Evolutionary conservation across 306 rosid species (phyloP).

Genomic region (Trifolium fragiferum): DNA sequence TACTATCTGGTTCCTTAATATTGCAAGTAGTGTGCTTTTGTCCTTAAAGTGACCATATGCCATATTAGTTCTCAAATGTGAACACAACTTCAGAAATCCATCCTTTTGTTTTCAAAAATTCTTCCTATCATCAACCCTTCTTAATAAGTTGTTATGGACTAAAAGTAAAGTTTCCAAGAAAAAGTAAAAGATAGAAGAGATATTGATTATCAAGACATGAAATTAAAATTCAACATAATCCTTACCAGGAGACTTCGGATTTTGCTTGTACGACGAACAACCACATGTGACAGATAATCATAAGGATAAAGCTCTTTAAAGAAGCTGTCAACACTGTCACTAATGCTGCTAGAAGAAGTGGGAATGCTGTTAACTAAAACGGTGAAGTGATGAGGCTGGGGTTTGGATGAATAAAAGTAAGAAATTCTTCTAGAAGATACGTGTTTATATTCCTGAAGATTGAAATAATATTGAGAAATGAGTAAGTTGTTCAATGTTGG

Average conservation of each 20-base stretch:
- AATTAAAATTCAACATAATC: slow-evolving; percentile 27
- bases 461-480: slow-evolving; percentile 35
- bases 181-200: background rate
- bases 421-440: slow-evolving; percentile 73
- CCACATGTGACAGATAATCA: slow-evolving; percentile 74
- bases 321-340: slow-evolving; percentile 69
- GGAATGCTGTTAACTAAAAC: slow-evolving; percentile 83
- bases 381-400: slow-evolving; percentile 91
- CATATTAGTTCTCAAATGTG: too few relatives aligned
- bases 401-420: slow-evolving; percentile 79
- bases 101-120: too few relatives aligned
- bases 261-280: slow-evolving; percentile 68
- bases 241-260: slow-evolving; percentile 75
- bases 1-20: too few relatives aligned
- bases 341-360: slow-evolving; percentile 57
- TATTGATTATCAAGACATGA: slow-evolving; percentile 32
- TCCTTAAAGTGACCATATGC: too few relatives aligned
- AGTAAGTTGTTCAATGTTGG: slow-evolving; percentile 42
- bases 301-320: slow-evolving; percentile 78
- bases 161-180: slow-evolving; percentile 15
- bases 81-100: too few relatives aligned
- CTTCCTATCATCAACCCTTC: too few relatives aligned
- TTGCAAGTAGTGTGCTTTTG: too few relatives aligned
- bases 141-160: too few relatives aligned
- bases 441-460: slow-evolving; percentile 79